Base-by-base conservation (phyloP, 2,329 filamentous ascomycete genomes). In the Fulvia fulva region DNA sequence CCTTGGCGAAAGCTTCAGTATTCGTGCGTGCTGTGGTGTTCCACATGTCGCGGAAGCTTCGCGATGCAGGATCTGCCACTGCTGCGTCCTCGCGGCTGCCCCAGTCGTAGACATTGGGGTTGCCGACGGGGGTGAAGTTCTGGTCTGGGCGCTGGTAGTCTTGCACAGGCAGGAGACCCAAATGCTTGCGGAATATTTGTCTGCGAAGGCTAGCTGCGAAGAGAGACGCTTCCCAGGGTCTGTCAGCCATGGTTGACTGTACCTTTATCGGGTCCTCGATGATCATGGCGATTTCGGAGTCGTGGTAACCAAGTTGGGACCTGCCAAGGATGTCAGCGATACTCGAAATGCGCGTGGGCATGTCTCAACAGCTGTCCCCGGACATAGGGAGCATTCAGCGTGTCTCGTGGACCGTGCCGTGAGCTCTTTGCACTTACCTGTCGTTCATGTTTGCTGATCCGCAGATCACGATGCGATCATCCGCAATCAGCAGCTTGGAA, bases 181-280 rank as follows among this genome's bases (percentile, higher is more conserved):
- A 83, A 71, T 97, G 93, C 77, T 97, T 95, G 65, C 92, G 86
- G 85, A 90, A 96, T 62, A 97, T 84, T 71, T 91, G 86, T 34
- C 92, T 85, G 22, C 93, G 88, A 11, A 97, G 86, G 1, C 87
- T 90, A 5, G 90, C 79, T 1, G 91, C 91, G 69, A 93, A 92
- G 57, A 83, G 82, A 8, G 86, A 87, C 7, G 90, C 93, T 30
- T 80, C 81, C 77, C 82, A 96, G 0, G 84, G 84, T 22, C 80
- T 77, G 2, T 90, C 89, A 62, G 87, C 82, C 89, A 96, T 95
- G 60, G 74, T 76, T 19, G 86, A 87, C 14, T 88, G 83, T 16
- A 96, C 78, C 1, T 85, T 78, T 1, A 86, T 83, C 1, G 85
- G 83, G 70, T 95, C 91, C 71, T 94, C 88, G 68, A 96, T 89